phyloP scores from a whole-genome alignment of 495 filamentous ascomycete genomes.

The Tuber melanosporum region DNA sequence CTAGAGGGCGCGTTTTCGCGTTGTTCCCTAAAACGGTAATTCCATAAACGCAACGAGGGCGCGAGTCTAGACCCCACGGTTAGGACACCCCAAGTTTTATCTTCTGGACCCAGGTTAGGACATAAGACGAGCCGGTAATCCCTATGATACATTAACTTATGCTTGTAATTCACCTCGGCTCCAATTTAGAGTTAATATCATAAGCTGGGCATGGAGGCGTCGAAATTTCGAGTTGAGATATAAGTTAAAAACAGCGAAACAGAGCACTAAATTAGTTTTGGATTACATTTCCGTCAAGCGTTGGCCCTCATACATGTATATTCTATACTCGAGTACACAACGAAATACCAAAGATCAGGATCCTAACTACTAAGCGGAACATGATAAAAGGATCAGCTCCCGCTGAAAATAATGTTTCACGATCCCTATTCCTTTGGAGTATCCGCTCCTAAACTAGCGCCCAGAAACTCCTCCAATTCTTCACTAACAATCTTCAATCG shows the following conservation, averaged over 20 bases:
- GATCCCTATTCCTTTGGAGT: slow-evolving; percentile 25
- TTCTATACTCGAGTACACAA: not conserved
- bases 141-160: not conserved
- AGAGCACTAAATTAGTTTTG: not conserved
- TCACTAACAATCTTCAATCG: slow-evolving; percentile 94
- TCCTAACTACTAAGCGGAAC: not conserved
- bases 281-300: not conserved
- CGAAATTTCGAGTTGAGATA: not conserved
- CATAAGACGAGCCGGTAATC: not conserved
- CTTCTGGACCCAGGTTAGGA: not conserved
- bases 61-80: not conserved
- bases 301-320: not conserved
- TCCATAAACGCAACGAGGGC: not conserved
- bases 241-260: not conserved
- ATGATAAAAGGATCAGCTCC: not conserved
- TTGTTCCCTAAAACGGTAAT: not conserved
- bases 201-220: not conserved
- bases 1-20: not conserved
- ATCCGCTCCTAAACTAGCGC: slow-evolving; percentile 73
- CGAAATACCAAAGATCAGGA: not conserved
- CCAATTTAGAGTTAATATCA: not conserved
- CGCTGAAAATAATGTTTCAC: not conserved
- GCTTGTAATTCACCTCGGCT: not conserved
- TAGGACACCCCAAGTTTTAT: not conserved
- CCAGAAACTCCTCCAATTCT: slow-evolving; percentile 91